Evolutionary conservation across 805 yeast species (phyloP).

Genomic region (Saccharomycopsis sp.): DNA sequence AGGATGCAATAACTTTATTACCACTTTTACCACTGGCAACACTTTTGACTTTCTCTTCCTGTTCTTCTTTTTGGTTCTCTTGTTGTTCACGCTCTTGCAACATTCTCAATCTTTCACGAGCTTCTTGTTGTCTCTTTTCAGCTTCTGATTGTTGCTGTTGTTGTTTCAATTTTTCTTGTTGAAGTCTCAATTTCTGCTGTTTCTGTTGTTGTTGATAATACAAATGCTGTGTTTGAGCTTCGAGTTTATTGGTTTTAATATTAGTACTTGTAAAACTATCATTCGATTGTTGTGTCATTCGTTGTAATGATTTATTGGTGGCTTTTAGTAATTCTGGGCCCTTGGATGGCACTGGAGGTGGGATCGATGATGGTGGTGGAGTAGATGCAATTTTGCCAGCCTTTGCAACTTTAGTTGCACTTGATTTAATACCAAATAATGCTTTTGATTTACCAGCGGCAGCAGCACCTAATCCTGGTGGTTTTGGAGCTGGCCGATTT

Average conservation of each 20-base stretch:
- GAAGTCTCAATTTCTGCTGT: slow-evolving; percentile 19
- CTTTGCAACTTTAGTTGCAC: not conserved
- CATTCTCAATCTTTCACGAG: slow-evolving; percentile 14
- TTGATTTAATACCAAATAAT: not conserved
- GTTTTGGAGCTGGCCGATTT: slow-evolving; percentile 63
- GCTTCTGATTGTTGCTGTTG: slow-evolving; percentile 2
- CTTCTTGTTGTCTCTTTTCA: slow-evolving; percentile 16
- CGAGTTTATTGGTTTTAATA: slow-evolving; percentile 10
- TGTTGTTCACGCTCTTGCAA: slow-evolving; percentile 16
- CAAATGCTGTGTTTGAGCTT: slow-evolving; percentile 15
- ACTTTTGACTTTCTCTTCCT: no score
- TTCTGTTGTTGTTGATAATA: slow-evolving; percentile 22
- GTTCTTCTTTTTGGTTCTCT: slow-evolving; percentile 10
- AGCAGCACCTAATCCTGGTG: slow-evolving; percentile 30
- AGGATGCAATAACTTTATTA: no score
- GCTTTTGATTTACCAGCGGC: not conserved
- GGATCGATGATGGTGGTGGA: slow-evolving; percentile 15
- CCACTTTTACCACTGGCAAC: no score
- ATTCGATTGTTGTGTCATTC: slow-evolving; percentile 16
- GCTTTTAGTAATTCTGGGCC: slow-evolving; percentile 18
- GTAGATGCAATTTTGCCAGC: slow-evolving; percentile 3
- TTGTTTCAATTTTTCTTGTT: slow-evolving; percentile 10
- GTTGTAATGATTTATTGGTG: slow-evolving; percentile 17
- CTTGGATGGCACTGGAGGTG: slow-evolving; percentile 20
- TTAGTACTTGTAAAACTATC: slow-evolving; percentile 1